Conservation (phyloP, 2,329 filamentous ascomycete species). For the Sporothrix phasma region DNA sequence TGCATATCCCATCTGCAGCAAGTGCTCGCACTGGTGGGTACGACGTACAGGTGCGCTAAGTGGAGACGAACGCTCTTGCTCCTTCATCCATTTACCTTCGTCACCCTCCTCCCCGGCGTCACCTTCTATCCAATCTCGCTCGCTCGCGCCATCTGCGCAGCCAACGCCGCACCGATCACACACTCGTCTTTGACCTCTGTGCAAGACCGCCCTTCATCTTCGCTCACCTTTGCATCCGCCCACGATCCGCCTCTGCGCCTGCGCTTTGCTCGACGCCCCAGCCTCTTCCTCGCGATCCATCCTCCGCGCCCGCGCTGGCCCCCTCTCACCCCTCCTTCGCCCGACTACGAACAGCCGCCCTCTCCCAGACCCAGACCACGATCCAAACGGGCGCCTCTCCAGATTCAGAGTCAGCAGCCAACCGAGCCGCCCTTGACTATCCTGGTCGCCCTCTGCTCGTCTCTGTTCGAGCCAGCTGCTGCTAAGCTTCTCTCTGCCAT, state of each 20-base stretch:
- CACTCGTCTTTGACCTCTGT: background rate
- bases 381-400: background rate
- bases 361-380: background rate
- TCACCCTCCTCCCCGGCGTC: conserved; percentile 10
- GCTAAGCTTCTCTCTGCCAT: background rate
- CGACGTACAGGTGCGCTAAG: conserved; percentile 14
- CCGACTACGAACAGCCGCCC: conserved; percentile 3
- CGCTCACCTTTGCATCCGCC: conserved; percentile 3
- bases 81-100: conserved; percentile 9
- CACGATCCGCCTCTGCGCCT: background rate
- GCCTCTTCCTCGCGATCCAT: background rate
- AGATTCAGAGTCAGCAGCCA: background rate
- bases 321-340: background rate
- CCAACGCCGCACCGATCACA: conserved; percentile 9
- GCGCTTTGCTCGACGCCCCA: background rate
- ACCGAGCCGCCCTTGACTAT: conserved; percentile 6
- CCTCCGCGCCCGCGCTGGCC: background rate
- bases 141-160: conserved; percentile 9
- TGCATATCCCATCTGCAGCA: background rate
- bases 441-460: background rate
- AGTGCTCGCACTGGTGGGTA: background rate
- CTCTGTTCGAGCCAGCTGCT: background rate
- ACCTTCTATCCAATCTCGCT: conserved; percentile 14
- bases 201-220: background rate
- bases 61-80: conserved; percentile 10